Evolutionary conservation across 176 grass and related monocot genomes (phyloP).

Genomic region (Cymbopogon citratus): DNA sequence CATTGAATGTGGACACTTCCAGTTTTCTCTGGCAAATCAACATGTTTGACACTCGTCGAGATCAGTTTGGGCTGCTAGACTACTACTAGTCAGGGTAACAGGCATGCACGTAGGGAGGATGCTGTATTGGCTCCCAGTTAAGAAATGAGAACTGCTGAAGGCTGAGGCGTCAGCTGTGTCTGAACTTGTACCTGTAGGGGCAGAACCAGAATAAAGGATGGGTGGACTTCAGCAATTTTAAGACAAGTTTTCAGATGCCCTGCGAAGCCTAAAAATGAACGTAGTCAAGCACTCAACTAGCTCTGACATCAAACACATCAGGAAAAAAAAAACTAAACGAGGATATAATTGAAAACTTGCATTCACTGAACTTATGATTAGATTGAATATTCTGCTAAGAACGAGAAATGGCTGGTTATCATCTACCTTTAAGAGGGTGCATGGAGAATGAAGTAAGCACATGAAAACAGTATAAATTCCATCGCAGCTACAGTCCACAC

Average conservation of each 20-base stretch:
- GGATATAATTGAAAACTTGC: not conserved
- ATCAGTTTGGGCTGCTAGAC: too few relatives aligned
- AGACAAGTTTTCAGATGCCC: not conserved
- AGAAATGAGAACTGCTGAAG: too few relatives aligned
- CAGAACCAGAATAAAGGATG: not conserved
- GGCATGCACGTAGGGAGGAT: too few relatives aligned
- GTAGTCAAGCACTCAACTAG: not conserved
- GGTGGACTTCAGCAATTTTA: not conserved
- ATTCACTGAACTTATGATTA: not conserved
- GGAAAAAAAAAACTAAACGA: not conserved
- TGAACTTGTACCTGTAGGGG: not conserved
- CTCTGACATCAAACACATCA: not conserved
- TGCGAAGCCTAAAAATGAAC: not conserved
- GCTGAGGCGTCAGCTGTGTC: too few relatives aligned
- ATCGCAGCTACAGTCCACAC: not conserved
- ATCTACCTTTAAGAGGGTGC: not conserved
- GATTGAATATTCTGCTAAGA: not conserved
- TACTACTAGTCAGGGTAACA: constrained; percentile 3
- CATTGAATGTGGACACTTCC: not conserved
- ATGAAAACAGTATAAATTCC: not conserved
- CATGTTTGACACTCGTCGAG: too few relatives aligned
- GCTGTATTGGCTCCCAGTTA: too few relatives aligned
- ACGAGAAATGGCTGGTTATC: not conserved
- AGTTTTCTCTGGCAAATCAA: not conserved
- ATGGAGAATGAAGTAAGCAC: not conserved